A percentile compares a stretch with the other conserved stretches of the same genome.
Evolutionary conservation across 371 early-diverging fungal species (phyloP).

Genomic region (Mucor velutinosus): DNA sequence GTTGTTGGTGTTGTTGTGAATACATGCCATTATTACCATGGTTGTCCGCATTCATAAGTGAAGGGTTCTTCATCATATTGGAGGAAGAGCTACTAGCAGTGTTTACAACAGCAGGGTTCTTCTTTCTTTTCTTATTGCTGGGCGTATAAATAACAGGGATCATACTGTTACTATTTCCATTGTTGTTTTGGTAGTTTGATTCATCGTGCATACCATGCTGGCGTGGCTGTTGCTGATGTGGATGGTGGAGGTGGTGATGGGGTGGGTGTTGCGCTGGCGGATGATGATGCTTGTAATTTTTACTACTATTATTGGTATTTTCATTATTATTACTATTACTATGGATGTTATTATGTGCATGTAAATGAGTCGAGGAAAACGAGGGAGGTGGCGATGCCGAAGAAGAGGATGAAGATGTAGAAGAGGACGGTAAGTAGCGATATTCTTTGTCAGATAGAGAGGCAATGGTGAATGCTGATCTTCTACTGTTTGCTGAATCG

Average conservation of each 20-base stretch:
- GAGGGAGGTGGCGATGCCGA: conserved; percentile 11
- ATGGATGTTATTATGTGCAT: background rate
- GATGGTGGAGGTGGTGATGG: background rate
- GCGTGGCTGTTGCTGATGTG: background rate
- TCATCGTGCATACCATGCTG: background rate
- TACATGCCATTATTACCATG: background rate
- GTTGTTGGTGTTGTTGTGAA: conserved; percentile 9
- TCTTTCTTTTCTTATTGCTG: conserved; percentile 31
- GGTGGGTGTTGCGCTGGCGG: background rate
- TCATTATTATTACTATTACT: background rate
- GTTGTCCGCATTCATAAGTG: background rate
- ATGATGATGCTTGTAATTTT: background rate
- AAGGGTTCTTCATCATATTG: background rate
- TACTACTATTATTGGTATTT: background rate
- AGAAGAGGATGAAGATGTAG: conserved; percentile 9
- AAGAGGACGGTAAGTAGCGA: conserved; percentile 2
- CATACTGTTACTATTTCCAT: background rate
- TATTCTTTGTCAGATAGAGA: conserved; percentile 15
- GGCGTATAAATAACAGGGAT: conserved; percentile 37
- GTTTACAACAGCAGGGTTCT: conserved; percentile 5
- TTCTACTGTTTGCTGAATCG: conserved; percentile 9
- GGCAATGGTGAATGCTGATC: conserved; percentile 23
- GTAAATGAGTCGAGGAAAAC: background rate
- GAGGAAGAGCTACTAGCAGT: background rate
- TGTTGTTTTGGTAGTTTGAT: background rate